These are phyloP conservation scores for Thielaviopsis cerberus DNA, from an alignment of 2,329 filamentous ascomycete species.

Conservation along the genomic window DNA sequence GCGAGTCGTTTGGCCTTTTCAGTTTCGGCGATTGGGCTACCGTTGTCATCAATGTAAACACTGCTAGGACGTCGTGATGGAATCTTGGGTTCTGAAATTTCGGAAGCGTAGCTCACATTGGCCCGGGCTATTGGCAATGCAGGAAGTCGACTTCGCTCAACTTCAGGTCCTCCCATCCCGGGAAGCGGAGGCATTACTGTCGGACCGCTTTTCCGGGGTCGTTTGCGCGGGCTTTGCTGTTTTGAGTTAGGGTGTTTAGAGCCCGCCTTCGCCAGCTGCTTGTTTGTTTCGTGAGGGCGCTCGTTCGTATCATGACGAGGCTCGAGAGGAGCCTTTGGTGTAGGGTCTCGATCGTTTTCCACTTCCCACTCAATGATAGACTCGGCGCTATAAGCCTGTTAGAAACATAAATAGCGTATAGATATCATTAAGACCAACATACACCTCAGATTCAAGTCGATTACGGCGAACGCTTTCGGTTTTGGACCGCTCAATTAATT, in stretches of 20 bases:
- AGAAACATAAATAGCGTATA: neutral
- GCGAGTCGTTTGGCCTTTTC: neutral
- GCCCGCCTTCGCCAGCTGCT: neutral
- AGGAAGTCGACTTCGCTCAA: neutral
- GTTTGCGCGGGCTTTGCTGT: neutral
- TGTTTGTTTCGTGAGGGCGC: neutral
- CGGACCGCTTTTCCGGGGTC: neutral
- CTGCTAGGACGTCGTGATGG: slow-evolving; percentile 3
- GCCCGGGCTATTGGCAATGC: neutral
- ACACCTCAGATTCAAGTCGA: neutral
- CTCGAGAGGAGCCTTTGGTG: neutral
- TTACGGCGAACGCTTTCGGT: neutral
- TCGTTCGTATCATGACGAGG: neutral
- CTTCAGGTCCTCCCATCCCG: neutral
- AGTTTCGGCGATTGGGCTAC: slow-evolving; percentile 7
- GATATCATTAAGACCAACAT: neutral
- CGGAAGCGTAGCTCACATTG: neutral
- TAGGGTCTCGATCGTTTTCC: neutral
- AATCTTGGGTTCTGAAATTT: slow-evolving; percentile 1
- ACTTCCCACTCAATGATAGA: neutral
- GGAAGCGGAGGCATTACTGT: slow-evolving; percentile 3
- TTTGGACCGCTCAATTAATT: neutral
- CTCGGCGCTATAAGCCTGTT: neutral
- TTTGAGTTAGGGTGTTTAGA: neutral
- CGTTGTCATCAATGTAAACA: slow-evolving; percentile 6